Evolutionary conservation across 2,329 filamentous ascomycete species (phyloP).

Genomic region (Cryoendolithus antarcticus): DNA sequence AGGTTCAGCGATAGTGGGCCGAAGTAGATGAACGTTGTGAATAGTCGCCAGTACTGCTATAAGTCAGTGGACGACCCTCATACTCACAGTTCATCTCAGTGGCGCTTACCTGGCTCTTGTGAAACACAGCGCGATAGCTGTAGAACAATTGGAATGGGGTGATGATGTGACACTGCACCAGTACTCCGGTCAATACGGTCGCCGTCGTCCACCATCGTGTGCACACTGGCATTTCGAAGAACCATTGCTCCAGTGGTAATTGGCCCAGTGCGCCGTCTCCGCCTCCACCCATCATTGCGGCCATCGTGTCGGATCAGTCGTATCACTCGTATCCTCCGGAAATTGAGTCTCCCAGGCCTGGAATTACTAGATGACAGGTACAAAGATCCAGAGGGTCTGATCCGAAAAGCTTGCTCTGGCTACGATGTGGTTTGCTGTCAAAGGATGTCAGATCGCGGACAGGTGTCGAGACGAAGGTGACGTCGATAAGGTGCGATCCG

Average conservation of each 20-base stretch:
- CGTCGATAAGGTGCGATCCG: too few species aligned
- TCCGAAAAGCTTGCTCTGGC: too few species aligned
- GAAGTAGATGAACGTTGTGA: constrained; percentile 96
- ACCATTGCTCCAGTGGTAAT: constrained; percentile 90
- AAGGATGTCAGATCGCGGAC: too few species aligned
- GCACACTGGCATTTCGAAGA: constrained; percentile 95
- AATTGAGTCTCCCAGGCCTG: too few species aligned
- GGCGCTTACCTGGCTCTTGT: constrained; percentile 68
- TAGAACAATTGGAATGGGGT: constrained; percentile 95
- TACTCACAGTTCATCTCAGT: too few species aligned
- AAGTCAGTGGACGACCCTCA: too few species aligned
- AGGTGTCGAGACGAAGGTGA: too few species aligned
- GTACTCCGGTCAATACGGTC: constrained; percentile 70
- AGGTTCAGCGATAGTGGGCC: constrained; percentile 88
- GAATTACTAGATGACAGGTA: too few species aligned
- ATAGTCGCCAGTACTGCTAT: constrained; percentile 79
- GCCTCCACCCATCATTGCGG: constrained; percentile 31
- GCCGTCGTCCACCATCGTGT: constrained; percentile 96
- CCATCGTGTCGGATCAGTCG: constrained; percentile 24
- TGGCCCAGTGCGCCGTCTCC: constrained; percentile 35
- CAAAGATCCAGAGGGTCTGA: too few species aligned
- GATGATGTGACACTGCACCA: constrained; percentile 87
- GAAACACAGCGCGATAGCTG: constrained; percentile 82
- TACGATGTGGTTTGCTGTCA: too few species aligned
- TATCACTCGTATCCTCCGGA: too few species aligned